These are phyloP conservation scores for Mycena galericulata DNA, from an alignment of 768 basidiomycete species.

Conservation along the genomic window DNA sequence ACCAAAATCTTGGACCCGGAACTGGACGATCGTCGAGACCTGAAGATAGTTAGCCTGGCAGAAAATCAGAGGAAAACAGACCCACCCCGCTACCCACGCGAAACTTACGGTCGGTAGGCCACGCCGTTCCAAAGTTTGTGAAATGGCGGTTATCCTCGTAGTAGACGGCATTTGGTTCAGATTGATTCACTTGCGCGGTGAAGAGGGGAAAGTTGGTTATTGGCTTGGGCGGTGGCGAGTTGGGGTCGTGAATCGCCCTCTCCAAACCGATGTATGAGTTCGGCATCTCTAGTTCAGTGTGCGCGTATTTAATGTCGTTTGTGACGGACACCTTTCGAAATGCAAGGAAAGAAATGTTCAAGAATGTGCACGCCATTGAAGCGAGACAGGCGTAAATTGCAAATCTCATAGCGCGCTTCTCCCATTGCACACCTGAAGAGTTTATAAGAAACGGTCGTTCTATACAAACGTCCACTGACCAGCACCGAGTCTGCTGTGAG, in stretches of 20 bases:
- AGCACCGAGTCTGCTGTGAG: background rate
- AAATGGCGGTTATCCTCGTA: background rate
- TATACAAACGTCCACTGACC: background rate
- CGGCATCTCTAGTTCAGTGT: background rate
- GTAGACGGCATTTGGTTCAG: background rate
- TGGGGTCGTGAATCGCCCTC: background rate
- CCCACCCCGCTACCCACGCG: background rate
- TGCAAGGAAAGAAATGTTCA: slow-evolving; percentile 15
- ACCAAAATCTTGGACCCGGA: slow-evolving; percentile 14
- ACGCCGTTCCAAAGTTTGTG: slow-evolving; percentile 12
- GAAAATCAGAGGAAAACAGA: background rate
- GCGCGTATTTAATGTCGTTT: slow-evolving; percentile 3
- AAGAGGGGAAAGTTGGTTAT: background rate
- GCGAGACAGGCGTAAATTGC: slow-evolving; percentile 1
- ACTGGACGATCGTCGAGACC: slow-evolving; percentile 12
- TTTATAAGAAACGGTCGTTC: background rate
- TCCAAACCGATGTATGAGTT: slow-evolving; percentile 13
- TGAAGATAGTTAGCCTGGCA: background rate
- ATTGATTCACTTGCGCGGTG: background rate
- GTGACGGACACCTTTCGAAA: background rate
- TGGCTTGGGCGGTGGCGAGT: background rate
- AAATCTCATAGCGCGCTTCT: background rate
- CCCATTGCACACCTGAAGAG: background rate
- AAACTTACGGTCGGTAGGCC: slow-evolving; percentile 4
- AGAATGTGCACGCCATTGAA: slow-evolving; percentile 4